A percentile compares a stretch with the other conserved stretches of the same genome.
These are phyloP conservation scores for Carallia pectinifolia DNA, from an alignment of 345 rosid species.

Conservation along the genomic window DNA sequence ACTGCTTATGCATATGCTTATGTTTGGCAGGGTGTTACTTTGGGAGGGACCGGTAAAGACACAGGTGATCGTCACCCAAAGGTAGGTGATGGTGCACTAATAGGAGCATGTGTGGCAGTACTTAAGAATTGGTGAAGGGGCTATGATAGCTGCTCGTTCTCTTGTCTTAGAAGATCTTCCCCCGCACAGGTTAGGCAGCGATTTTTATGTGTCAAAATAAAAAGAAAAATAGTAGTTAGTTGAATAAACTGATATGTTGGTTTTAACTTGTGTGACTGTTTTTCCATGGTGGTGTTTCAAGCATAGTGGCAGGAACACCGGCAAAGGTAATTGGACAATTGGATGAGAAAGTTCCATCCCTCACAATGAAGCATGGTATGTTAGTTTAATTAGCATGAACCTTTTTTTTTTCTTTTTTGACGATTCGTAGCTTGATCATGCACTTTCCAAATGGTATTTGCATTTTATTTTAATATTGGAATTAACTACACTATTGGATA, in stretches of 20 bases:
- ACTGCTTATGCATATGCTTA: not conserved
- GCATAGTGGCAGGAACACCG: slow-evolving; percentile 76
- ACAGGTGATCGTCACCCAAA: slow-evolving; percentile 83
- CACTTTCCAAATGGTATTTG: not conserved
- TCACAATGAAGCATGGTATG: slow-evolving; percentile 73
- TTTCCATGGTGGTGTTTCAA: slow-evolving; percentile 22
- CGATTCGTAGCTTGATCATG: not conserved
- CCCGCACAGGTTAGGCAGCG: slow-evolving; percentile 44
- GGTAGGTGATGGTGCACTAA: slow-evolving; percentile 76
- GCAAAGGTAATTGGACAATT: slow-evolving; percentile 66
- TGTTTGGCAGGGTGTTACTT: slow-evolving; percentile 65
- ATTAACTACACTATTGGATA: not conserved
- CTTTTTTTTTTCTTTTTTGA: too few species aligned
- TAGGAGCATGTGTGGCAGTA: slow-evolving; percentile 74
- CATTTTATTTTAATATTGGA: not conserved
- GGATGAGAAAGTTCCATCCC: slow-evolving; percentile 59
- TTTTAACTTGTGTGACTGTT: too few species aligned
- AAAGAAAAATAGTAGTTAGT: too few species aligned
- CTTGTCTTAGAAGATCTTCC: slow-evolving; percentile 75
- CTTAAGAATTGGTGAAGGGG: slow-evolving; percentile 77
- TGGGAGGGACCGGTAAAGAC: slow-evolving; percentile 90
- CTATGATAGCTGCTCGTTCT: slow-evolving; percentile 88
- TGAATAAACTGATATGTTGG: too few species aligned
- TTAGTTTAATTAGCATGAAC: not conserved
- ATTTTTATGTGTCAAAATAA: not conserved